phyloP scores from a whole-genome alignment of 1,284 basidiomycete species.

The Marasmius fiardii region DNA sequence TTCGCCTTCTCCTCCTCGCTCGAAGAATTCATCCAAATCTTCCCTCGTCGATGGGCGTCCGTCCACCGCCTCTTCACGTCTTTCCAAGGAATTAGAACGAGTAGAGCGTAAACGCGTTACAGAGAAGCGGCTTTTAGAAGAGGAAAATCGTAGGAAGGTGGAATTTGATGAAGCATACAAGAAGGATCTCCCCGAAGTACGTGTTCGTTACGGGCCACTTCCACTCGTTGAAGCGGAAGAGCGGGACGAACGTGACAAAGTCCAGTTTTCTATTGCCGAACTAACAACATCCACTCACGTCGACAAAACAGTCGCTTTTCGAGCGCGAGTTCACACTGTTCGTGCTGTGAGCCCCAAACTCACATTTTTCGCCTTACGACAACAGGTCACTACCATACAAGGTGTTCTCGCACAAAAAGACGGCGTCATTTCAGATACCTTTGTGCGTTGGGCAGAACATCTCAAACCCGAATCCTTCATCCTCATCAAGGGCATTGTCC shows the following conservation, averaged over 20 bases:
- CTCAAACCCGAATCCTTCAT: slow-evolving; percentile 89
- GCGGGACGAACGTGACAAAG: not conserved
- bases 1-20: not conserved
- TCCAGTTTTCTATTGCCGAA: slow-evolving; percentile 48
- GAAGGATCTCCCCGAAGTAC: slow-evolving; percentile 1
- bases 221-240: not conserved
- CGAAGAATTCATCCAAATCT: not conserved
- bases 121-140: not conserved
- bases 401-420: slow-evolving; percentile 75
- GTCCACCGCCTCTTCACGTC: not conserved
- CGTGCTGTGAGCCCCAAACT: slow-evolving; percentile 91
- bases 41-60: not conserved
- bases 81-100: not conserved
- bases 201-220: slow-evolving; percentile 4
- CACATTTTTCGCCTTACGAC: slow-evolving; percentile 90
- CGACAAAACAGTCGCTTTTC: slow-evolving; percentile 68
- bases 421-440: slow-evolving; percentile 85
- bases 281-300: slow-evolving; percentile 46
- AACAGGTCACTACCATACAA: slow-evolving; percentile 87
- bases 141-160: not conserved
- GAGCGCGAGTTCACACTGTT: slow-evolving; percentile 89
- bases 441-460: slow-evolving; percentile 89
- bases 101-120: not conserved
- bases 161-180: slow-evolving; percentile 3
- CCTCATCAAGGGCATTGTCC: slow-evolving; percentile 79